These are phyloP conservation scores for Solanum hybrid DNA, from an alignment of 305 asterid genomes.

Conservation along the genomic window DNA sequence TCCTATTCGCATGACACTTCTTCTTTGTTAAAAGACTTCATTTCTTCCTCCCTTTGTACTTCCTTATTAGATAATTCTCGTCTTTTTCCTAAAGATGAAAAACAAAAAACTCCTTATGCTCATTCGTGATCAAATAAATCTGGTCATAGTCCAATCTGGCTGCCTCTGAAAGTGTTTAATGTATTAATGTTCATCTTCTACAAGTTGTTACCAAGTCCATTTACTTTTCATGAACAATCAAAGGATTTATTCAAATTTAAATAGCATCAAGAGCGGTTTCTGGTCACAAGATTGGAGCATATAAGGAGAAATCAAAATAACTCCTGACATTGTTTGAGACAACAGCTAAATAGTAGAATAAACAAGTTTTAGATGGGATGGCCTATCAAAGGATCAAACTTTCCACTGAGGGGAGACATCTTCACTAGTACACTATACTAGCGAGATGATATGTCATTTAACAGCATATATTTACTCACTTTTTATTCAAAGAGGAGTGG, in stretches of 20 bases:
- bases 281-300: neutral
- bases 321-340: neutral
- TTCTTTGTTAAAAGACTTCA: neutral
- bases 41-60: neutral
- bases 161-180: neutral
- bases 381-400: neutral
- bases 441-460: neutral
- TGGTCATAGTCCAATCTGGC: neutral
- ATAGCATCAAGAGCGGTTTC: neutral
- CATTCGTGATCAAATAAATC: neutral
- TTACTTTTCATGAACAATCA: neutral
- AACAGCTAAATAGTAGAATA: neutral
- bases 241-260: neutral
- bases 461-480: conserved; percentile 37
- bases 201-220: neutral
- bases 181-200: neutral
- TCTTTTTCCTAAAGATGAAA: neutral
- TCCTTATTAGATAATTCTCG: neutral
- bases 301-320: neutral
- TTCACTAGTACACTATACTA: neutral
- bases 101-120: neutral
- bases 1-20: neutral
- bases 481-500: conserved; percentile 34
- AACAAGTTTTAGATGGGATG: neutral
- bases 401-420: neutral